Evolutionary conservation across 2,329 filamentous ascomycete species (phyloP), one percentile per base, ranked within the genome.

Genomic region (Paecilomyces sp.): DNA sequence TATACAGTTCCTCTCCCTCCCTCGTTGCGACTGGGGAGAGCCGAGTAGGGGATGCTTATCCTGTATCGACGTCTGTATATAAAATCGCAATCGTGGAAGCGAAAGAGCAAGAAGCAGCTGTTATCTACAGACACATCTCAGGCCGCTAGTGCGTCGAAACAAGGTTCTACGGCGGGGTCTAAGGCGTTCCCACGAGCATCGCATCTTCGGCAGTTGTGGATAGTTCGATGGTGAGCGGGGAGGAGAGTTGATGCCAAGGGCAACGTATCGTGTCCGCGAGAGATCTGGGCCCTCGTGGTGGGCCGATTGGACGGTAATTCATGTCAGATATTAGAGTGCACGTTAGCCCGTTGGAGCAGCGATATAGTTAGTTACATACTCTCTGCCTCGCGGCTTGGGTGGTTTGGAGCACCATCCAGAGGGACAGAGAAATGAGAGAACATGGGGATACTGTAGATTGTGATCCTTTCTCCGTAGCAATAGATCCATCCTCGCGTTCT

Each of bases 291-390:
- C 57, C 57, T 50, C 57, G 57, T 58, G 57, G 51, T 15, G 52
- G 8, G 52, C 57, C 55, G 57, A 58, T 58, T 58, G 57, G 57
- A n/a, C 31, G 28, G 25, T 55, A 55, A 11, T 31, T 55, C 30
- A n/a, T 55, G 25, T 55, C 11, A 47, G 41, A 47, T 47, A 24
- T 24, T 8, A 11, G 9, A 11, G 51, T 22, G 18, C 25, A 4
- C 25, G 51, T 22, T 13, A 18, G 51, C 22, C 28, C 22, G 28
- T 30, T 11, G n/a, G 47, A 28, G 50, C 33, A 52, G 47, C 50
- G 50, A 18, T 30, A 53, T 53, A 47, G 15, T 6, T 47, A 15
- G 15, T 9, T 33, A 28, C 22, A 22, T 22, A 22, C 31, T 33
- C 31, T 8, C 5, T 33, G 8, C 11, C 31, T 33, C 31, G 6